Evolutionary conservation across 2,329 filamentous ascomycete genomes (phyloP), one percentile per base, ranked within the genome.

Genomic region (Pseudogymnoascus sp.): DNA sequence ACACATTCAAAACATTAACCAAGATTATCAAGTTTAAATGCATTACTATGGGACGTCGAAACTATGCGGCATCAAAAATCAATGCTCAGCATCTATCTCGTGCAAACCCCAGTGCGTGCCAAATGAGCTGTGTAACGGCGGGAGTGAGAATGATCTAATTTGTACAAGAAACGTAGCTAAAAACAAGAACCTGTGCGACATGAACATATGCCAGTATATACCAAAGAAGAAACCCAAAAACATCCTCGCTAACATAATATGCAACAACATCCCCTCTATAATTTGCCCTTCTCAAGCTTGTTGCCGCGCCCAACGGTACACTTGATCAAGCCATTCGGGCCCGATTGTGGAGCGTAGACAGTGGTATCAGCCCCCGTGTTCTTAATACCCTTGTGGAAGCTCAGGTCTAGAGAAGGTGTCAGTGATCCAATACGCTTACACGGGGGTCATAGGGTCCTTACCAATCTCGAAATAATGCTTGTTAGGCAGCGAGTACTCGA

Each of bases 391-490:
- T 98, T 96, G 83, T 96, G 91, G 95, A 95, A 99, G 78, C 89
- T 93, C 73, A 99, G 79, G 74, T 98, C 93, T 93, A 72, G 3
- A 59, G 4, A 61, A 11, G 2, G 22, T 62, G 62, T 72, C 66
- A 69, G 67, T 60, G 37, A 26, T 38, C 53, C 24, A 16, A 37
- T 28, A n/a, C 28, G 63, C 69, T 65, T 50, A 38, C 8, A 35
- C n/a, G 35, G 19, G 10, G 43, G 43, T 26, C 24, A 16, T 26
- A 26, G 37, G 62, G 24, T 63, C 81, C 88, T 78, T 79, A 91
- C 87, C 89, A 76, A 98, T 88, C 78, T 98, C 93, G 73, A 98
- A 98, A 79, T 97, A 98, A 78, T 99, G 95, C 81, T 97, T 98
- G 82, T 99, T 99, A 10, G 95, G 95, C 72, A 99, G 82, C 7